Conservation (phyloP, 108 stramenopile species). For the Cyclostephanos invisitatus region DNA sequence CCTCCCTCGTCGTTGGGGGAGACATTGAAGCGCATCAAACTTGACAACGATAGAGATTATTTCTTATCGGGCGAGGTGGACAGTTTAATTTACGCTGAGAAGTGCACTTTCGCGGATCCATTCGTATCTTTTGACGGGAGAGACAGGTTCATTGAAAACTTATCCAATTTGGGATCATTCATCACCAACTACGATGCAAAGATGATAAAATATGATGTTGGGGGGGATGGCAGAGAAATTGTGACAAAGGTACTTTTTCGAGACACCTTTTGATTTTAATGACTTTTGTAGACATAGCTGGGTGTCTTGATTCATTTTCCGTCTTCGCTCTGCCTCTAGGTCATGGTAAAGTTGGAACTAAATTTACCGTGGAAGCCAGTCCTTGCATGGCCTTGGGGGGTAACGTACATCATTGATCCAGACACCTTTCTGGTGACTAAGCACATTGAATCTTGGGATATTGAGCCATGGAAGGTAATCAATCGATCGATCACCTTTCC, state of each 20-base stretch:
- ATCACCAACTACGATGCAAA: slow-evolving; percentile 80
- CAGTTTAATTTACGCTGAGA: slow-evolving; percentile 70
- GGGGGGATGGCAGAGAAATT: slow-evolving; percentile 33
- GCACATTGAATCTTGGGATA: slow-evolving; percentile 85
- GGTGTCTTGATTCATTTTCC: slow-evolving; percentile 4
- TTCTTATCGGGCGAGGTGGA: slow-evolving; percentile 89
- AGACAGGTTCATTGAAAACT: slow-evolving; percentile 85
- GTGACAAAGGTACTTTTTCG: slow-evolving; percentile 34
- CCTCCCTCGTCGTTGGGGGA: slow-evolving; percentile 65
- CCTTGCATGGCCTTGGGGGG: slow-evolving; percentile 89
- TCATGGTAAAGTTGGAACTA: slow-evolving; percentile 88
- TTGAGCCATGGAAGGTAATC: slow-evolving; percentile 70
- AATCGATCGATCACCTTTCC: neutral
- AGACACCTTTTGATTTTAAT: neutral
- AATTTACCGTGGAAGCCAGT: slow-evolving; percentile 92
- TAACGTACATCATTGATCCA: slow-evolving; percentile 72
- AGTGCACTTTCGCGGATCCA: slow-evolving; percentile 89
- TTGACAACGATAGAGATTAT: slow-evolving; percentile 85
- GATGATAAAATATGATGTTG: slow-evolving; percentile 56
- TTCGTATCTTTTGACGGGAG: slow-evolving; percentile 87
- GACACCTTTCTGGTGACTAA: slow-evolving; percentile 63
- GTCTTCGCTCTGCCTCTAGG: slow-evolving; percentile 23
- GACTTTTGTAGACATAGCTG: neutral
- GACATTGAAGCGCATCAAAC: slow-evolving; percentile 74
- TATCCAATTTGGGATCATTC: slow-evolving; percentile 86